Evolutionary conservation across 2,329 filamentous ascomycete genomes (phyloP).

Genomic region (Ophiosphaerella korrae): DNA sequence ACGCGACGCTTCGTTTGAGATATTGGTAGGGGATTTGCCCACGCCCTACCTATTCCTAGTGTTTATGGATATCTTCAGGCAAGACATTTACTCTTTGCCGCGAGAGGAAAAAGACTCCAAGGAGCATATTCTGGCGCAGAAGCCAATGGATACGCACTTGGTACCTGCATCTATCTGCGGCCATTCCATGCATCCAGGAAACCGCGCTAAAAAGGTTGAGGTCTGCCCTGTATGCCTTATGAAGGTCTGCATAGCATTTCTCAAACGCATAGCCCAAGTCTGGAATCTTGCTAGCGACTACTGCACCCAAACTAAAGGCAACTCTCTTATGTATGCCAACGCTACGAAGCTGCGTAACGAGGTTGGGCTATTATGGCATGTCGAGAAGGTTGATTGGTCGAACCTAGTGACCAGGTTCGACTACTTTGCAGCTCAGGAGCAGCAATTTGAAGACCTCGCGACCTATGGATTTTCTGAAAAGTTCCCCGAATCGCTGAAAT

Average conservation of each 20-base stretch:
- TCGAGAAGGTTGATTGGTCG: constrained; percentile 2
- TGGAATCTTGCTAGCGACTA: neutral
- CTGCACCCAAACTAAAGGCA: too few relatives aligned
- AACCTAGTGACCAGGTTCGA: neutral
- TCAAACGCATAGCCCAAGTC: constrained; percentile 2
- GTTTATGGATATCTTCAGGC: neutral
- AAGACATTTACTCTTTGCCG: constrained; percentile 1
- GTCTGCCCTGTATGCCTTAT: constrained; percentile 4
- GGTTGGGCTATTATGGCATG: constrained; percentile 1
- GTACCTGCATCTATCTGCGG: too few relatives aligned
- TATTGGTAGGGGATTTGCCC: neutral
- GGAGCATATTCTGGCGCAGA: too few relatives aligned
- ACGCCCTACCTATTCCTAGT: neutral
- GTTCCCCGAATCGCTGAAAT: neutral
- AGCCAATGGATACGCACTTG: too few relatives aligned
- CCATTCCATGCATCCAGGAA: neutral
- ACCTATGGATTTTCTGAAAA: neutral
- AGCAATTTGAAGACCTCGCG: neutral
- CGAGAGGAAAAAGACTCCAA: too few relatives aligned
- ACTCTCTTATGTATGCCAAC: too few relatives aligned
- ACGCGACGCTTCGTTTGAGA: neutral
- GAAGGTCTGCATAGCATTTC: constrained; percentile 1
- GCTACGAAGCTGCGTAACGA: neutral
- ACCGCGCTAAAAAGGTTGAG: neutral
- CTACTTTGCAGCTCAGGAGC: neutral